Evolutionary conservation across 225 moss, liverwort and hornwort genomes (phyloP).

Genomic region (Pleurozium schreberi): DNA sequence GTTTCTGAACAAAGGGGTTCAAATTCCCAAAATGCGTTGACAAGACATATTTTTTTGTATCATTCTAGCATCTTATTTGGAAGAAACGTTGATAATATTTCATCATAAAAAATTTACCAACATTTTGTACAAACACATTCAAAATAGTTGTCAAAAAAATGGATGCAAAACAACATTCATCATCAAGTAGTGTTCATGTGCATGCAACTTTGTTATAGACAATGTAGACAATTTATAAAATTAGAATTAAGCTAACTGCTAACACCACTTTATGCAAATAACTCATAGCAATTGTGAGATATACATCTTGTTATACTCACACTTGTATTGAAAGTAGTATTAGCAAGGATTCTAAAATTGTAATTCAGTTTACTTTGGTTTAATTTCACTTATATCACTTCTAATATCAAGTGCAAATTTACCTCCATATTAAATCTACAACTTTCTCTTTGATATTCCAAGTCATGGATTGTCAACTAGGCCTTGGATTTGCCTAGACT

Average conservation of each 20-base stretch:
- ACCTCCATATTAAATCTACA: not conserved
- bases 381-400: not conserved
- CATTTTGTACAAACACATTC: not conserved
- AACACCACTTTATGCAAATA: not conserved
- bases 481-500: too few species aligned
- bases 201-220: not conserved
- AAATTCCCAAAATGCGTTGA: not conserved
- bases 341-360: not conserved
- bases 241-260: too few species aligned
- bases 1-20: not conserved
- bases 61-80: not conserved
- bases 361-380: not conserved
- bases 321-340: not conserved
- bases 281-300: not conserved
- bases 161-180: not conserved
- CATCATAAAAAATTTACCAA: not conserved
- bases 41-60: not conserved
- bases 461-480: too few species aligned
- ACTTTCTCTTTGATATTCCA: not conserved
- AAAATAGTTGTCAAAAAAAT: not conserved
- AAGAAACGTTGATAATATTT: not conserved
- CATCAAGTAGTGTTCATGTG: not conserved
- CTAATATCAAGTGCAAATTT: not conserved
- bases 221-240: accelerated
- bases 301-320: not conserved